Evolutionary conservation across 257 asterid genomes (phyloP).

Genomic region (Lycium barbarum): DNA sequence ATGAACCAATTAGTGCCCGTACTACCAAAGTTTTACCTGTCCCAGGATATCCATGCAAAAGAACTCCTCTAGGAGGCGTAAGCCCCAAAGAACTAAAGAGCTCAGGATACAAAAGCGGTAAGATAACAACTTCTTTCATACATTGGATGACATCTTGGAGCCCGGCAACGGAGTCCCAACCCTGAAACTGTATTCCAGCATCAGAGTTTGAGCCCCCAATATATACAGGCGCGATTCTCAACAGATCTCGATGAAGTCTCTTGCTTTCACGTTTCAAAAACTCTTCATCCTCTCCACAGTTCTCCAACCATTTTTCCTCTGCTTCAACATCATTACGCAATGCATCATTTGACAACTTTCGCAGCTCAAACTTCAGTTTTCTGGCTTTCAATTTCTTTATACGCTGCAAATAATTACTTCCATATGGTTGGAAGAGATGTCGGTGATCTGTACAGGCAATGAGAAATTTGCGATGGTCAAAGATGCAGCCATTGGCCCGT

Average conservation of each 20-base stretch:
- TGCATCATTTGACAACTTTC: constrained; percentile 80
- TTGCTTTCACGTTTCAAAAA: constrained; percentile 97
- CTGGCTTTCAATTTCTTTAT: constrained; percentile 76
- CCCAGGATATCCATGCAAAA: constrained; percentile 98
- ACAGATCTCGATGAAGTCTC: constrained; percentile 95
- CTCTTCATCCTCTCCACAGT: constrained; percentile 99
- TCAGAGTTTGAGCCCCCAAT: constrained; percentile 80
- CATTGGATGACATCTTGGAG: constrained; percentile 91
- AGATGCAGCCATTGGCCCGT: constrained; percentile 85
- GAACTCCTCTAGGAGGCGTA: constrained; percentile 97
- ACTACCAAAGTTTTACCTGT: constrained; percentile 98
- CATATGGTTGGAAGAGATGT: constrained; percentile 91
- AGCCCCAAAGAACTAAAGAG: constrained; percentile 83
- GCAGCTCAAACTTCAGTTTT: constrained; percentile 77
- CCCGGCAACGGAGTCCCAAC: constrained; percentile 99
- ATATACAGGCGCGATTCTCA: constrained; percentile 88
- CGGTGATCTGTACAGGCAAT: constrained; percentile 97
- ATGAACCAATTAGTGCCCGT: constrained; percentile 96
- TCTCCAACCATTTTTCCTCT: constrained; percentile 96
- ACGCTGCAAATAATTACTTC: constrained; percentile 57
- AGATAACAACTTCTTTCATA: constrained; percentile 98
- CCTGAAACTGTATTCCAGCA: constrained; percentile 61
- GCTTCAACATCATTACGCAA: constrained; percentile 90
- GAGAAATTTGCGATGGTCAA: constrained; percentile 97
- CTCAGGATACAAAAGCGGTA: constrained; percentile 94